Evolutionary conservation across 75 land plant genomes (phyloP), one percentile per base, ranked within the genome.

Genomic region (Cryptomeria japonica): DNA sequence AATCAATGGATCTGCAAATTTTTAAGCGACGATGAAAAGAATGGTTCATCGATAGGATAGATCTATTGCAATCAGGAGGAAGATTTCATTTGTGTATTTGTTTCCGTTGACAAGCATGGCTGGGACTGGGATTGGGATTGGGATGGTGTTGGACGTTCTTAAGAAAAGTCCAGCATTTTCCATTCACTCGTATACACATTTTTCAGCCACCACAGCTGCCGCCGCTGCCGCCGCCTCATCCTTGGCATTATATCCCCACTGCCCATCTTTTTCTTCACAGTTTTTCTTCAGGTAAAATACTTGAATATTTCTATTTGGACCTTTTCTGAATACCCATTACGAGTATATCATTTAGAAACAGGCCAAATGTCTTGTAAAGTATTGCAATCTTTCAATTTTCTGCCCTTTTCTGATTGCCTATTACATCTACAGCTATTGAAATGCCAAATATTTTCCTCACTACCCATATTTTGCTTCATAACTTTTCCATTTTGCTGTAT

Each of bases 141-240:
- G 84, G 84, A 32, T 44, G 31, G 51, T 46, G 49, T n/a, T 82
- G 84, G 84, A 82, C 25, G n/a, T 46, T n/a, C 28, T 82, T 73
- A 92, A 91, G 82, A 39, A 58, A 44, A 51, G 31, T 19, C 70
- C 89, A 7, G 68, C 75, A 75, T 80, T 86, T 34, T 39, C 90
- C 3, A 5, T 82, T 32, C 42, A 83, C 3, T 76, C 44, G 70
- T 82, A 87, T 7, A 37, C 80, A 72, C 86, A 91, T 86, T 91
- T 94, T 25, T 88, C 95, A 47, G 84, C 89, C 28, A 76, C 84
- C 25, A 89, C 90, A 38, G 92, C 91, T 14, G 86, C 92, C n/a
- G 87, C 94, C 3, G 93, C 94, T 7, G 94, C 95, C 39, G 93
- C 95, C 32, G 95, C 92, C 15, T 87, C 92, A 83, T 38, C 90